phyloP scores from a whole-genome alignment of 331 rosid genomes.

The Spiraea crenata region DNA sequence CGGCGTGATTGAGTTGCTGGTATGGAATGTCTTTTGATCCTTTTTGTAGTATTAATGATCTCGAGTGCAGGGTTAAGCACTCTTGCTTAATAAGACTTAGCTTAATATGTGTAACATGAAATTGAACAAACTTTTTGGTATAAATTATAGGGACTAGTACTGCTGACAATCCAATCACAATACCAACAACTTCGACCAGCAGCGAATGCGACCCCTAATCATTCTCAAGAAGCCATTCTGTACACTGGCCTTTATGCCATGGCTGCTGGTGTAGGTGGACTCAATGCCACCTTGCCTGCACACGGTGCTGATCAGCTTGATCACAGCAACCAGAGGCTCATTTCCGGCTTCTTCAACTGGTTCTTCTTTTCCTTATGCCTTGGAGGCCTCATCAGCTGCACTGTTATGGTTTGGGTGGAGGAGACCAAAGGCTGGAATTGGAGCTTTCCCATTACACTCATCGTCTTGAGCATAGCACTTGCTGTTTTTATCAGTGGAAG shows the following conservation, averaged over 20 bases:
- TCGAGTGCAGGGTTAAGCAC: too few relatives aligned
- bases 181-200: not conserved
- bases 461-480: slow-evolving; percentile 17
- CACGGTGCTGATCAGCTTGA: slow-evolving; percentile 54
- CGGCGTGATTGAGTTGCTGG: slow-evolving; percentile 27
- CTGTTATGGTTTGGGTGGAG: slow-evolving; percentile 29
- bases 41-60: too few relatives aligned
- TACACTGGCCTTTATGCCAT: slow-evolving; percentile 28
- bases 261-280: slow-evolving; percentile 37
- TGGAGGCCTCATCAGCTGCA: slow-evolving; percentile 23
- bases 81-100: not conserved
- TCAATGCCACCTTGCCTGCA: slow-evolving; percentile 35
- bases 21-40: not conserved
- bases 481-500: slow-evolving; percentile 22
- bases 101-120: not conserved
- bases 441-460: slow-evolving; percentile 19
- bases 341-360: slow-evolving; percentile 48
- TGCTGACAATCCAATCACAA: slow-evolving; percentile 38
- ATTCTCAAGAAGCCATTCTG: slow-evolving; percentile 25
- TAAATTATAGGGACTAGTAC: slow-evolving; percentile 13
- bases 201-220: not conserved
- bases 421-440: slow-evolving; percentile 30
- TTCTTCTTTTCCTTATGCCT: slow-evolving; percentile 30
- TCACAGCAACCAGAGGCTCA: slow-evolving; percentile 22
- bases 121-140: not conserved